These are phyloP conservation scores for Trichoderma aggressivum DNA, from an alignment of 2,329 filamentous ascomycete genomes.

Conservation along the genomic window DNA sequence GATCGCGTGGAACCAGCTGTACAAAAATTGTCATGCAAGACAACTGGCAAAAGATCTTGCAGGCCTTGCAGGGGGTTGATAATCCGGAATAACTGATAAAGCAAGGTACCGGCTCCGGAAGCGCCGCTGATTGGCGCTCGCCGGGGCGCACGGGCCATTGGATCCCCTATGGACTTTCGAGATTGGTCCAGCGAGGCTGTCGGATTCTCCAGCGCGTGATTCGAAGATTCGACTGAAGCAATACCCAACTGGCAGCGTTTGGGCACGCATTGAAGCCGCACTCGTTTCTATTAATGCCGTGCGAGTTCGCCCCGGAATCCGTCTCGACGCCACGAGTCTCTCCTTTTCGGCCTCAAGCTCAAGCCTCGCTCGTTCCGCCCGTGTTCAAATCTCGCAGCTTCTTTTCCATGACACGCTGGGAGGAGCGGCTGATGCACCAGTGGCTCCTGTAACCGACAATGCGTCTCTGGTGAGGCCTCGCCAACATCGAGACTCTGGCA, in stretches of 20 bases:
- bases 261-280: slow-evolving; percentile 12
- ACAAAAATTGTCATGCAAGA: slow-evolving; percentile 28
- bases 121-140: slow-evolving; percentile 19
- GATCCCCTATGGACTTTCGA: background rate
- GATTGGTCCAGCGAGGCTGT: slow-evolving; percentile 21
- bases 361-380: background rate
- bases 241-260: slow-evolving; percentile 5
- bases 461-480: slow-evolving; percentile 30
- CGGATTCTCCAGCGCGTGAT: slow-evolving; percentile 20
- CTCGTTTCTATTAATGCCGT: background rate
- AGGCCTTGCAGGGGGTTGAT: slow-evolving; percentile 7
- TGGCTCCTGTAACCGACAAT: slow-evolving; percentile 27
- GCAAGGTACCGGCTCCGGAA: slow-evolving; percentile 26
- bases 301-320: background rate
- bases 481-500: slow-evolving; percentile 30
- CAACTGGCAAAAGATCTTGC: slow-evolving; percentile 17
- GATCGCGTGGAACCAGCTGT: slow-evolving; percentile 17
- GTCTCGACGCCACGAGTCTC: background rate
- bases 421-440: background rate
- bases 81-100: slow-evolving; percentile 32
- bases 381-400: background rate
- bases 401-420: slow-evolving; percentile 15
- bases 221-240: slow-evolving; percentile 7
- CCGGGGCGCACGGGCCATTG: slow-evolving; percentile 8
- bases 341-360: background rate